Percentiles rank a stretch among this genome's conserved stretches.
Conservation (phyloP, 2,329 filamentous ascomycete genomes). For the Ophiostoma fasciatum region DNA sequence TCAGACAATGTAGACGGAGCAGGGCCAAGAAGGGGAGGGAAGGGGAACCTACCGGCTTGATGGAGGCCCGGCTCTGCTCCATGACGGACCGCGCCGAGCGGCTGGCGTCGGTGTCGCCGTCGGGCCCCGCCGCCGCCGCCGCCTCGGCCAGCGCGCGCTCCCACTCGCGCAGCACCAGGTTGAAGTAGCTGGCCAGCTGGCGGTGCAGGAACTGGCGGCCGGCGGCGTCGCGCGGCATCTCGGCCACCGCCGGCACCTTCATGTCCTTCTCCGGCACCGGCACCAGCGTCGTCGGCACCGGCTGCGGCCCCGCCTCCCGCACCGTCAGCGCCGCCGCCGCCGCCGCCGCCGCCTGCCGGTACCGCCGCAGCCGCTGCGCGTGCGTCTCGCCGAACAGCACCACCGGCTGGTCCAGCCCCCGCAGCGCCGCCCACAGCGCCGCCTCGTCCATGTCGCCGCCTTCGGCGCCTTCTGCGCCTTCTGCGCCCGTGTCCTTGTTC, state of each 20-base stretch:
- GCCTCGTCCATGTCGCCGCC: conserved; percentile 48
- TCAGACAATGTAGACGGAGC: not conserved
- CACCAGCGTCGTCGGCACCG: conserved; percentile 73
- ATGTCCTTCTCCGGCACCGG: conserved; percentile 76
- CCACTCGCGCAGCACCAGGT: conserved; percentile 87
- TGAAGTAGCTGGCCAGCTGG: conserved; percentile 90
- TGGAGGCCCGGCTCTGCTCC: conserved; percentile 73
- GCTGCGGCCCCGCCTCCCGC: conserved; percentile 29
- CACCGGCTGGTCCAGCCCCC: conserved; percentile 57
- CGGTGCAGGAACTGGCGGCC: conserved; percentile 61
- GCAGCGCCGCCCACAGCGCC: conserved; percentile 52
- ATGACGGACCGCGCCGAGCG: conserved; percentile 73
- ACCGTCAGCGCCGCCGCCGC: conserved; percentile 28
- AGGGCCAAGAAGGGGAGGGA: not conserved
- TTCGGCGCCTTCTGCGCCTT: conserved; percentile 25
- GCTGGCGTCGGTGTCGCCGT: conserved; percentile 68
- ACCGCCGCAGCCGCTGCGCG: conserved; percentile 51
- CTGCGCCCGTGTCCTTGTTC: conserved; percentile 12
- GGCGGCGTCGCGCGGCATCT: conserved; percentile 36
- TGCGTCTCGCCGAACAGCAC: conserved; percentile 72
- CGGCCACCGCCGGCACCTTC: conserved; percentile 54
- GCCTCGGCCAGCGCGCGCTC: conserved; percentile 50
- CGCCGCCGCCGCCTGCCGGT: conserved; percentile 47
- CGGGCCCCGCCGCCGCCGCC: conserved; percentile 32
- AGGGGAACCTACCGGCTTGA: conserved; percentile 47